Evolutionary conservation across 148 eudicot genomes (phyloP), one percentile per base, ranked within the genome.

Genomic region (Mesembryanthemum crystallinum): DNA sequence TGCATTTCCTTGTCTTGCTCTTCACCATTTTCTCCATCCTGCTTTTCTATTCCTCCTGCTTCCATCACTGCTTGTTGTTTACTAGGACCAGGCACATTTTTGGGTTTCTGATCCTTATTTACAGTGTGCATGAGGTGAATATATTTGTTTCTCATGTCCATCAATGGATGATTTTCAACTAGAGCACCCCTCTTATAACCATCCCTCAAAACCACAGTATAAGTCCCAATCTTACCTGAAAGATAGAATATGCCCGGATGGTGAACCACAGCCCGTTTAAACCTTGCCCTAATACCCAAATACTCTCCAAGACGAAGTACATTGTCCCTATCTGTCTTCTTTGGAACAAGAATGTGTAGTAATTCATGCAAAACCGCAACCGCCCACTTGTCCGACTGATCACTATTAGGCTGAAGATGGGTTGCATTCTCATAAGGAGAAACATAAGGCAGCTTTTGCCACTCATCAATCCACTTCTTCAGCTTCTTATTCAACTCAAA

Each of bases 161-260:
- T 83, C 85, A 90, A 78, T 5, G 91, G 85, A 78, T 90, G 85
- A 54, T 81, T 86, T 69, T 88, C 89, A 76, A 88, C 71, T 86
- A 92, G 85, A 82, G 83, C 63, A 55, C 85, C 88, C 72, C 97
- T 92, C 86, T 85, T 92, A 78, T 84, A 94, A 52, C 74, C 96
- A 59, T 94, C 98, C 85, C 85, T 89, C 83, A 94, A 82, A 76
- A 94, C 90, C 54, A 90, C 87, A 28, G 96, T 92, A 81, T 90
- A 87, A 1, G 92, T 87, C 77, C 89, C 85, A 73, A 74, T 76
- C 78, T 90, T 94, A 77, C 86, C 87, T 9, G 97, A 94, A 76
- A 88, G 79, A 79, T 94, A 94, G 68, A 94, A 94, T 69, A 94
- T 92, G 25, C 96, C 98, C 0, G 97, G 96, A 84, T 92, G 97